Base-by-base conservation (phyloP, 78 protist species). In the Acrasis kona region DNA sequence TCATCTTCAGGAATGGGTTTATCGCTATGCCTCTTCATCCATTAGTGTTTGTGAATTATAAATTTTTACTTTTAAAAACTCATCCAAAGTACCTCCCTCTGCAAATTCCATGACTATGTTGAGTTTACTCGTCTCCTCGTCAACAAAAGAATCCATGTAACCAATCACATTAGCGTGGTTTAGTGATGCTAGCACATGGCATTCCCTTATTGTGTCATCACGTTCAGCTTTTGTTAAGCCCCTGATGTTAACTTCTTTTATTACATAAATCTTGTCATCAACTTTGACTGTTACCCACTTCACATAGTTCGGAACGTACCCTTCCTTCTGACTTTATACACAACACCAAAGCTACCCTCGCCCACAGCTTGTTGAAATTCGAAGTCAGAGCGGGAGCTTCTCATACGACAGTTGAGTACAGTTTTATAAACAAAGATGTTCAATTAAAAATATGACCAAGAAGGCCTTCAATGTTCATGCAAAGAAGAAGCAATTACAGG, bases 91-190 rank as follows among this genome's bases (percentile, higher is more conserved):
- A 41, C 91, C 91, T 3, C 76, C 37, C 10, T 74, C 42, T 9
- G 91, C 91, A 57, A 40, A 76, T 42, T 82, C 92, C 79, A 82
- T 87, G 35, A 87, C 82, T 34, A 87, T 87, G 76, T 72, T 29
- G 9, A 87, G 64, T 28, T 57, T 61, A 8, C 35, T 39, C 29
- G n/a, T 27, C 66, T 73, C 90, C 29, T 50, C 76, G 30, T 81
- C 78, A 31, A 77, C 1, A 36, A 78, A 81, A 10, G 84, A 78
- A 50, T 81, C 87, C 68, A 31, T 70, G 83, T 81, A 86, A 8
- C 61, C 5, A 19, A 80, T 32, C 6, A 85, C 71, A 37, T 41
- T 7, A 38, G 80, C 76, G 58, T 57, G 78, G 7, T 7, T 2
- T 9, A 85, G 12, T 39, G 10, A 0, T 27, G 34, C 19, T 37